Percentiles rank a stretch among this genome's conserved stretches.
Evolutionary conservation across 257 asterid genomes (phyloP).

Genomic region (Anisodus acutangulus): DNA sequence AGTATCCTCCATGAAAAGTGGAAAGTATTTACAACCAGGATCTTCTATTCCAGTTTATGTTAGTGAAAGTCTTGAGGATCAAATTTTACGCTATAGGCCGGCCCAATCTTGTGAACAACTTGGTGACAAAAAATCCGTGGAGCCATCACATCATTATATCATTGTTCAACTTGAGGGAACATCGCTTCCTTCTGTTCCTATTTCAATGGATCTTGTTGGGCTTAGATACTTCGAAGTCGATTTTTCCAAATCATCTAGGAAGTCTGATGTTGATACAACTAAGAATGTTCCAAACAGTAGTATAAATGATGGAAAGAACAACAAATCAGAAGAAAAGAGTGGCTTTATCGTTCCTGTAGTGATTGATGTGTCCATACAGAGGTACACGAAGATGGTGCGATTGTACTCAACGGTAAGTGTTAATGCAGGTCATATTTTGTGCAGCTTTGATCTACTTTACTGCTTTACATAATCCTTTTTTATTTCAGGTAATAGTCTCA

Average conservation of each 20-base stretch:
- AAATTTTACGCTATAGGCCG: conserved; percentile 64
- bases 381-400: conserved; percentile 76
- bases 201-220: conserved; percentile 98
- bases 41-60: conserved; percentile 74
- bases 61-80: conserved; percentile 74
- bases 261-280: conserved; percentile 48
- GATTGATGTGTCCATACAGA: conserved; percentile 89
- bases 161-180: conserved; percentile 88
- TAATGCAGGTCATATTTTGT: conserved; percentile 28
- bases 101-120: conserved; percentile 69
- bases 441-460: conserved; percentile 33
- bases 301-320: conserved; percentile 50
- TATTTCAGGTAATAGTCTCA: conserved; percentile 77
- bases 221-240: conserved; percentile 88
- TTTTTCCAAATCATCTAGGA: conserved; percentile 69
- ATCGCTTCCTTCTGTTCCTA: conserved; percentile 72
- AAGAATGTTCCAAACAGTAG: conserved; percentile 45
- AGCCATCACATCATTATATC: conserved; percentile 74
- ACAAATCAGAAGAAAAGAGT: conserved; percentile 46
- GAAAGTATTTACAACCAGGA: conserved; percentile 64
- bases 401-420: conserved; percentile 83
- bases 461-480: conserved; percentile 37
- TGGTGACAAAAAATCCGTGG: conserved; percentile 62
- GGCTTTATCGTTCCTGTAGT: conserved; percentile 92
- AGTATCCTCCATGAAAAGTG: conserved; percentile 60